Evolutionary conservation across 2,329 filamentous ascomycete genomes (phyloP).

Genomic region (Exophiala phaeomuriformis): DNA sequence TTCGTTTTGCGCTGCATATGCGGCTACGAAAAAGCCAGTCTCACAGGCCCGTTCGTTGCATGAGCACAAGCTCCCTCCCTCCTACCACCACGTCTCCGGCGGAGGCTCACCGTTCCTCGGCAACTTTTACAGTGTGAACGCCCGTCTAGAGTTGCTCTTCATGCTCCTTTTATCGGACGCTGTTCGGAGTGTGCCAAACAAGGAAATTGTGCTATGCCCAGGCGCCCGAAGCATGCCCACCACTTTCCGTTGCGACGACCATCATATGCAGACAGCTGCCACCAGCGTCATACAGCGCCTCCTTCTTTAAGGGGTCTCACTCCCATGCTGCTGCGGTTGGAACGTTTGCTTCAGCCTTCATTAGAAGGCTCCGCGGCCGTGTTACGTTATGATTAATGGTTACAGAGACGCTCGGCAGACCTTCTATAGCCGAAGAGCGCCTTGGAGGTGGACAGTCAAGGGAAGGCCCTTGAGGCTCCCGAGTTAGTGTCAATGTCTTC

Average conservation of each 20-base stretch:
- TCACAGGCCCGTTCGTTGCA: not conserved
- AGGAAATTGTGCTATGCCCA: not conserved
- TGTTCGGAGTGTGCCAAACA: not conserved
- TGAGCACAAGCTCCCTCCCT: not conserved
- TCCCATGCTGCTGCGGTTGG: too few species aligned
- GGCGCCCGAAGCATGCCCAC: too few species aligned
- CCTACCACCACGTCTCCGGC: not conserved
- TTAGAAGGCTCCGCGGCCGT: not conserved
- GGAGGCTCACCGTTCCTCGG: constrained; percentile 3
- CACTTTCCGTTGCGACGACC: too few species aligned
- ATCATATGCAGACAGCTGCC: too few species aligned
- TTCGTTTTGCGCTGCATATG: constrained; percentile 10
- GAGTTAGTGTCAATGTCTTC: constrained; percentile 12
- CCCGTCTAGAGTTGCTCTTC: not conserved
- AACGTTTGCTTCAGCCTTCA: too few species aligned
- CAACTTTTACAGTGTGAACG: not conserved
- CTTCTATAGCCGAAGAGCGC: not conserved
- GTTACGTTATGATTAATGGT: too few species aligned
- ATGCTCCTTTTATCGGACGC: not conserved
- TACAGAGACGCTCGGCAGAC: too few species aligned
- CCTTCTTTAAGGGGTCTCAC: too few species aligned
- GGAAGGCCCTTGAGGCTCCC: not conserved
- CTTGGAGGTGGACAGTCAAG: not conserved
- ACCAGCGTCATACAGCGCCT: too few species aligned
- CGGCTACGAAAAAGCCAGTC: constrained; percentile 6